Base-by-base conservation (phyloP, 495 filamentous ascomycete genomes). In the Aspergillus kassunensis region DNA sequence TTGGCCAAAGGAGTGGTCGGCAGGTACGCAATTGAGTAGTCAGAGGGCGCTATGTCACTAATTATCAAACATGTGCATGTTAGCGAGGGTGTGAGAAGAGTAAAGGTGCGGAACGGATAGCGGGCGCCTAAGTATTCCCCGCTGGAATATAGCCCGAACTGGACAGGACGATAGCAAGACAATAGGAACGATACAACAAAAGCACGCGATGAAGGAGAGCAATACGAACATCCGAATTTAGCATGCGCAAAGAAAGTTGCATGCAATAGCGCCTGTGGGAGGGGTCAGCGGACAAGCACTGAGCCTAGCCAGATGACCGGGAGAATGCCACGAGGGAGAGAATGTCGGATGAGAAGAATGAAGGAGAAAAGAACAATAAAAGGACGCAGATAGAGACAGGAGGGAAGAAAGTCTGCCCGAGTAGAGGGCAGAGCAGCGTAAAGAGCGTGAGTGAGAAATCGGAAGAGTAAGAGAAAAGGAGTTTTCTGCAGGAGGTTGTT, bases 331-430 rank as follows among this genome's bases (percentile, higher is more conserved):
- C 58, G 46, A 54, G 44, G 29, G 19, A 19, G 41, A 51, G 25
- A 35, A 44, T 34, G 41, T 29, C 44, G 35, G 48, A 40, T 45
- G 40, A 41, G 43, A 56, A 29, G 59, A 59, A 62, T 59, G 53
- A 58, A 56, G 53, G 59, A 58, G 50, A 54, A 49, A 35, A 12
- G 37, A 37, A 41, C 27, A 44, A 37, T 21, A 13, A 37, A 24
- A 37, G 21, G 33, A 35, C n/a, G 45, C n/a, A 10, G 29, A 33
- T 54, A 53, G 41, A 16, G 54, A 57, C 47, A 53, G 51, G 24
- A 61, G 48, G 40, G 43, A 44, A 55, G 34, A 43, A 33, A 47
- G 15, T 9, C 47, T 29, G 42, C 34, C 44, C 44, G 31, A 18
- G 24, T 18, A 19, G 4, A 19, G 19, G n/a, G n/a, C n/a, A n/a